phyloP scores from a whole-genome alignment of 306 rosid genomes.

The Quercus gilva region DNA sequence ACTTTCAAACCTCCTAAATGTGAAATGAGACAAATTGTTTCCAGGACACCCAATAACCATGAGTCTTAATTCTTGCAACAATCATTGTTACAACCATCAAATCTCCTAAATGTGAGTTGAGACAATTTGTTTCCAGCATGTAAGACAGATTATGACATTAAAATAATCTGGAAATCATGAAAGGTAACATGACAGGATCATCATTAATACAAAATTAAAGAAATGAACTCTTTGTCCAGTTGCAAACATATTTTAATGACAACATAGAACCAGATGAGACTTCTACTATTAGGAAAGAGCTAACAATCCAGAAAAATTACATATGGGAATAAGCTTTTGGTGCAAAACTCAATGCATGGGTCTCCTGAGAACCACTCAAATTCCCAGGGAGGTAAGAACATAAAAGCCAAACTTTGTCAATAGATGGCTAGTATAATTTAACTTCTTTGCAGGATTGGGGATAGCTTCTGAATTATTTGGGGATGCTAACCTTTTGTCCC shows the following conservation, averaged over 20 bases:
- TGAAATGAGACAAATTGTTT: conserved; percentile 10
- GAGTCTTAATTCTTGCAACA: not conserved
- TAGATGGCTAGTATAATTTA: not conserved
- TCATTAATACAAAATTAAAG: not conserved
- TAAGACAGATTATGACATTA: not conserved
- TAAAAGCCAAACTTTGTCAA: not conserved
- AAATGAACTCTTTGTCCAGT: conserved; percentile 12
- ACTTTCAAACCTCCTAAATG: conserved; percentile 9
- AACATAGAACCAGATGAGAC: conserved; percentile 12
- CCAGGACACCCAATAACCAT: not conserved
- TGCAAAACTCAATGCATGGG: not conserved
- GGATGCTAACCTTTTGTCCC: not conserved
- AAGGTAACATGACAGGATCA: conserved; percentile 22
- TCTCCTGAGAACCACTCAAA: not conserved
- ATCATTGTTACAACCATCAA: not conserved
- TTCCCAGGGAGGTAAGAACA: not conserved
- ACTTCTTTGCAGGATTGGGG: not conserved
- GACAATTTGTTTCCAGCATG: too few species aligned
- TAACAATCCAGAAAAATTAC: not conserved
- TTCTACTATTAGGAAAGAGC: not conserved
- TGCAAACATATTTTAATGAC: not conserved
- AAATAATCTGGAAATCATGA: conserved; percentile 4
- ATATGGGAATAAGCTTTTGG: not conserved
- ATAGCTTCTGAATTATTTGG: not conserved
- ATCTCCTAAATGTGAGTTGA: conserved; percentile 2